Percentiles rank a stretch among this genome's conserved stretches.
These are phyloP conservation scores for Sclerotinia spermophila DNA, from an alignment of 2,329 filamentous ascomycete species.

Conservation along the genomic window DNA sequence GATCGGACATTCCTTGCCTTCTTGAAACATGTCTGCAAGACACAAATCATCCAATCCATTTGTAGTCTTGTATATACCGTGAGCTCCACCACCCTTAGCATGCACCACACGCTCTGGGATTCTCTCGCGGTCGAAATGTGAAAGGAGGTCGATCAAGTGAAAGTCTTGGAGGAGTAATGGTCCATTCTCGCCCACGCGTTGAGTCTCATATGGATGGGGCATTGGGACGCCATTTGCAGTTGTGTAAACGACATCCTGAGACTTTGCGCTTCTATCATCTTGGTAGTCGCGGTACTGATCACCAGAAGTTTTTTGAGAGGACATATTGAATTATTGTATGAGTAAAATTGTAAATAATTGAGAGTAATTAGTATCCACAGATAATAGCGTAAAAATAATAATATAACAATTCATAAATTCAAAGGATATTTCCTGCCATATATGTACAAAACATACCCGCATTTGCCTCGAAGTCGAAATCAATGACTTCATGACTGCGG, in stretches of 20 bases:
- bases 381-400: not conserved
- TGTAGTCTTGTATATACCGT: conserved; percentile 53
- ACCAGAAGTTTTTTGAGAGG: conserved; percentile 38
- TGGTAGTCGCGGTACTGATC: conserved; percentile 41
- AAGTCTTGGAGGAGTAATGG: conserved; percentile 57
- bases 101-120: conserved; percentile 58
- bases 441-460: not conserved
- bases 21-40: conserved; percentile 50
- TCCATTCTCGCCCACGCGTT: conserved; percentile 44
- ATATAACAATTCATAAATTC: not conserved
- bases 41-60: conserved; percentile 51
- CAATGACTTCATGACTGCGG: conserved; percentile 4
- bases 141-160: conserved; percentile 58
- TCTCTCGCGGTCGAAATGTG: conserved; percentile 57
- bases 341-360: too few species aligned
- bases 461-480: not conserved
- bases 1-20: conserved; percentile 65
- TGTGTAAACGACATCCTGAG: conserved; percentile 47
- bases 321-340: conserved; percentile 20
- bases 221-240: conserved; percentile 44
- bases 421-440: not conserved
- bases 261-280: conserved; percentile 41
- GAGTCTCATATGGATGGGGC: conserved; percentile 55
- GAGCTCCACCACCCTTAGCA: conserved; percentile 55
- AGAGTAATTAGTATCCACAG: not conserved